Evolutionary conservation across 257 asterid species (phyloP), one percentile per base, ranked within the genome.

Genomic region (Nicotiana obtusifolia): DNA sequence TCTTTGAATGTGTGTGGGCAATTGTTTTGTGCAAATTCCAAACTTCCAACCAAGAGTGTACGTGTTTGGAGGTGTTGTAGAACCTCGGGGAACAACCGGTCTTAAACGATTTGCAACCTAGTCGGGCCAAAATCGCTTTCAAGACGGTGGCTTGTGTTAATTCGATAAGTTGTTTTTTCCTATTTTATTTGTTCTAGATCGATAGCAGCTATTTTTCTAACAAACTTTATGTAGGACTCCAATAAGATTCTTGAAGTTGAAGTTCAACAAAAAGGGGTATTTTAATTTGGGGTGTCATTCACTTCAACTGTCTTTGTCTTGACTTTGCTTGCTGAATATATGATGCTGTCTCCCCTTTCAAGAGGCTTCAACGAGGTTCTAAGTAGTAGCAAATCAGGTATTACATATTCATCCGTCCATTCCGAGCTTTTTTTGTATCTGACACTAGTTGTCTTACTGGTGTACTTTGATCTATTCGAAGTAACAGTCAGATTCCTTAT

Each of bases 261-360:
- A 15, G 79, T 81, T 65, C 69, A 80, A 81, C 62, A 75, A 84
- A 80, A 66, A 65, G 14, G 16, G 79, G 26, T 49, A 75, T 26
- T 75, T 24, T 49, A 13, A 30, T 53, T 26, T 68, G n/a, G 65
- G 83, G 82, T 33, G n/a, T 61, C 65, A 20, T 19, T 73, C 80
- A 75, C 80, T 75, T 75, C 80, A 52, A 35, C 76, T 35, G 83
- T 79, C 35, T 75, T 19, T 28, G 53, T 76, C 66, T 80, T 24
- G 89, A 81, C 87, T 88, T 88, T 81, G 89, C 89, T 84, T 86
- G 85, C 24, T 13, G 67, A 78, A 80, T 54, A 77, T 75, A 77
- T 83, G 76, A 81, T 88, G 79, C 88, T 78, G 22, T 49, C 31
- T 64, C 77, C 17, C 28, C 47, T 77, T 6, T 24, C 20, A 75